Conservation (phyloP, 2,329 filamentous ascomycete species). For the Aspergillus niger region DNA sequence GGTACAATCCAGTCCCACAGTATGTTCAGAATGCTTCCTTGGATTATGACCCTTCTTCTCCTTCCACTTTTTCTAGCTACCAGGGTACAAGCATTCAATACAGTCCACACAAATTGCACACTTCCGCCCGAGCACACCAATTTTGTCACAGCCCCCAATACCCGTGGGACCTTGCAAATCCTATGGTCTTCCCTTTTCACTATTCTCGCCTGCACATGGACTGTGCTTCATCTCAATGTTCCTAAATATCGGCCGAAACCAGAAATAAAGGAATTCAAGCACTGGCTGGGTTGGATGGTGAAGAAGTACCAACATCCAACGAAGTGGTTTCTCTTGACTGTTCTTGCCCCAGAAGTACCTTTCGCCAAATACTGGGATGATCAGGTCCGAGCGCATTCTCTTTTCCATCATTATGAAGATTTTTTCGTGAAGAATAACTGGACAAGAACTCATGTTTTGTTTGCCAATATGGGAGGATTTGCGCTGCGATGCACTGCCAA, state of each 20-base stretch:
- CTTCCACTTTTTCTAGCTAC: constrained; percentile 14
- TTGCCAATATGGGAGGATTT: constrained; percentile 2
- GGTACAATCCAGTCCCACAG: background rate
- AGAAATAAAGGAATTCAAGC: background rate
- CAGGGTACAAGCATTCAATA: background rate
- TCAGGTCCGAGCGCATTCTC: background rate
- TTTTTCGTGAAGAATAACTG: background rate
- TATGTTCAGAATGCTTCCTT: background rate
- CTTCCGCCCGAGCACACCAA: background rate
- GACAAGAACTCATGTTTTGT: background rate
- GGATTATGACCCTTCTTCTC: background rate
- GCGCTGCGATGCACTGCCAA: background rate
- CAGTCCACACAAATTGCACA: background rate
- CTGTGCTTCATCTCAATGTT: background rate
- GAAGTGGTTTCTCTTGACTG: background rate
- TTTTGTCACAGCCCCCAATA: background rate
- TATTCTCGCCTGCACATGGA: background rate
- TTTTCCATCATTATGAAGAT: background rate
- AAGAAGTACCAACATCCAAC: background rate
- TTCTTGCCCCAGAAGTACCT: background rate
- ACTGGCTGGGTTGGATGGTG: background rate
- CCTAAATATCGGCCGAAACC: background rate
- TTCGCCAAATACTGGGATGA: background rate
- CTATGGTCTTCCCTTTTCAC: background rate
- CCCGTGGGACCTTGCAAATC: background rate